A percentile compares a stretch with the other conserved stretches of the same genome.
These are phyloP conservation scores for Pseudogymnoascus sp. DNA, from an alignment of 2,329 filamentous ascomycete genomes.

Conservation along the genomic window DNA sequence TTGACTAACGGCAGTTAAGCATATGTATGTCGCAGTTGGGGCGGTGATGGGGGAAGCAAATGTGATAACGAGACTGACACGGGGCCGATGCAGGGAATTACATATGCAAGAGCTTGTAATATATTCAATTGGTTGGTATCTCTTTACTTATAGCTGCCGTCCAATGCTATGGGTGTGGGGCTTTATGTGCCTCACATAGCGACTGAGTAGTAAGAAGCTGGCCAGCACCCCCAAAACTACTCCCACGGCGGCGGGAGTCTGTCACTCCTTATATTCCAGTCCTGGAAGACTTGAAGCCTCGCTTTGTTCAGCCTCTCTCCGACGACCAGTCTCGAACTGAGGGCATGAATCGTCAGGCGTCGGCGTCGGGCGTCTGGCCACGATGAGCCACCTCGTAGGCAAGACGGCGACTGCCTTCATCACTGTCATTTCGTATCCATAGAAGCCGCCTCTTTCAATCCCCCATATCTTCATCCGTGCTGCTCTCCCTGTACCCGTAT, in stretches of 20 bases:
- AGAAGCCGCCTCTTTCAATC: conserved; percentile 12
- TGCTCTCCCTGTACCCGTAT: conserved; percentile 45
- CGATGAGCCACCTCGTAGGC: neutral
- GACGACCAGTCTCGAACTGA: neutral
- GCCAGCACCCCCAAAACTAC: neutral
- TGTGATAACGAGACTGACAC: neutral
- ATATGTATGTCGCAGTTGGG: no score
- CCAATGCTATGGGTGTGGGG: neutral
- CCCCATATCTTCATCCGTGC: conserved; percentile 30
- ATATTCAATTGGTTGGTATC: conserved; percentile 2
- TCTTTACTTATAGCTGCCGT: neutral
- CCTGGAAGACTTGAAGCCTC: neutral
- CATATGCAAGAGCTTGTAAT: neutral
- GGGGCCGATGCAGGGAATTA: neutral
- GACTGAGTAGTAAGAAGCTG: neutral
- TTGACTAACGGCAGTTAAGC: no score
- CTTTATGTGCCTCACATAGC: neutral
- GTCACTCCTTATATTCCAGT: neutral
- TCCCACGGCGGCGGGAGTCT: neutral
- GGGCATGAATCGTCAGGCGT: neutral
- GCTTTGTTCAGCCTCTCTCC: neutral
- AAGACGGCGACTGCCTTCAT: neutral
- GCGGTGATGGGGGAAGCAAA: no score
- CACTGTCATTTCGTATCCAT: neutral
- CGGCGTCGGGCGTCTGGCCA: neutral